These are phyloP conservation scores for Xylaria sp. DNA, from an alignment of 2,329 filamentous ascomycete species.

Conservation along the genomic window DNA sequence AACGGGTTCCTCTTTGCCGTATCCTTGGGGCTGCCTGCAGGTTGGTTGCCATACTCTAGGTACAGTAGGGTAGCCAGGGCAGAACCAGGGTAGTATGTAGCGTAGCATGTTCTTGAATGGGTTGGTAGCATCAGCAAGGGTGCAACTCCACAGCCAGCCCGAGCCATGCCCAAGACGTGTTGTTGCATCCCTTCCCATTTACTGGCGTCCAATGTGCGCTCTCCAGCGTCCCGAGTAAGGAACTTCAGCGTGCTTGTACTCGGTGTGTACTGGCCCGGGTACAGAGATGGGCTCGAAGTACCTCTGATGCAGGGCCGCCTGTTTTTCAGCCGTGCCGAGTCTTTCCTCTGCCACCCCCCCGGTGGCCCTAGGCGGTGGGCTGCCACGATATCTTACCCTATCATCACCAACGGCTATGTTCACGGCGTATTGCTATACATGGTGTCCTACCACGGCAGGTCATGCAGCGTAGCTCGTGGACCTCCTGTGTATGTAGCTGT, in stretches of 20 bases:
- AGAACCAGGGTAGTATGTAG: background rate
- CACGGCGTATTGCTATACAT: slow-evolving; percentile 19
- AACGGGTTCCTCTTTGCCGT: slow-evolving; percentile 28
- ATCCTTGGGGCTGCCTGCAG: slow-evolving; percentile 32
- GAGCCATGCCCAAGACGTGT: slow-evolving; percentile 24
- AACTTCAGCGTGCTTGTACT: slow-evolving; percentile 31
- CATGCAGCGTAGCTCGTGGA: slow-evolving; percentile 15
- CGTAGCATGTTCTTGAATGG: background rate
- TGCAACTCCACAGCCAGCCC: slow-evolving; percentile 22
- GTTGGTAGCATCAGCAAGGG: slow-evolving; percentile 17
- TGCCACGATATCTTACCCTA: slow-evolving; percentile 20
- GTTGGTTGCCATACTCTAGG: slow-evolving; percentile 21
- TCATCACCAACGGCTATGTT: slow-evolving; percentile 22
- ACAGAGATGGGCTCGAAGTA: slow-evolving; percentile 30
- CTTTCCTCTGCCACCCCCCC: slow-evolving; percentile 29
- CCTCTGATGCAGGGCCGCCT: slow-evolving; percentile 35
- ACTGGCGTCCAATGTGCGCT: slow-evolving; percentile 28
- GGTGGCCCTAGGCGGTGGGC: slow-evolving; percentile 22
- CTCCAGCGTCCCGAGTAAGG: slow-evolving; percentile 21
- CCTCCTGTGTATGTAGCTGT: background rate
- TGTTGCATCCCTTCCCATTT: slow-evolving; percentile 15
- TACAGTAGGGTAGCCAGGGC: background rate
- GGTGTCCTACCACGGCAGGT: slow-evolving; percentile 15
- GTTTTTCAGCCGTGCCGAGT: slow-evolving; percentile 39
- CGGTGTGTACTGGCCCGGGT: slow-evolving; percentile 27